phyloP scores from a whole-genome alignment of 2,329 filamentous ascomycete genomes.

The Hyphodiscus sp. region DNA sequence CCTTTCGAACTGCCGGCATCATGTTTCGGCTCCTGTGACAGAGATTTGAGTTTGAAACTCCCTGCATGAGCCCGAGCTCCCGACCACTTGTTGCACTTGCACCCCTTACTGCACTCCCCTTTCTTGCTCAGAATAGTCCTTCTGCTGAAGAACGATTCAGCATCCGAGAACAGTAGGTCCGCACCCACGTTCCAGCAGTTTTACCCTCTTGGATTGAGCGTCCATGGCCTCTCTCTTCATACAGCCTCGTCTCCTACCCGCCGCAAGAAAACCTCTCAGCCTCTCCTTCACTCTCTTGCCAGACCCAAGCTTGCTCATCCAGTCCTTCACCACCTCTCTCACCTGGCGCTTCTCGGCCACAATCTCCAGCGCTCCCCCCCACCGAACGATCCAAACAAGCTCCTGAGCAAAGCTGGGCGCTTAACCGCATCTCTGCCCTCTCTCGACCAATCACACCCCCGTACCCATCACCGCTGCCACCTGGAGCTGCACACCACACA shows the following conservation, averaged over 20 bases:
- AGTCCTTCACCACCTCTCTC: background rate
- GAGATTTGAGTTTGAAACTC: background rate
- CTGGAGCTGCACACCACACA: background rate
- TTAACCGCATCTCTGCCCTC: background rate
- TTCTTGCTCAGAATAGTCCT: background rate
- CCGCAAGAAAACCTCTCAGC: background rate
- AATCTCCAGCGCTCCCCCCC: background rate
- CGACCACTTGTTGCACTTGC: background rate
- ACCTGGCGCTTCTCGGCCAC: background rate
- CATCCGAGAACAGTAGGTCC: background rate
- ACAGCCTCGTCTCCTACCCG: too few species aligned
- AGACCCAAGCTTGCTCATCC: background rate
- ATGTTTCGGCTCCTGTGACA: background rate
- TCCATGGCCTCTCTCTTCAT: background rate
- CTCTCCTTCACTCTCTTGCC: background rate
- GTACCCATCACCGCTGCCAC: background rate
- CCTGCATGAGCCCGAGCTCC: background rate
- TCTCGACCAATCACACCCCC: background rate
- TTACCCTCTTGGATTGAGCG: background rate
- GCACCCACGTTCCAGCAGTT: background rate
- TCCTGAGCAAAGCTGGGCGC: background rate
- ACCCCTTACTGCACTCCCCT: background rate
- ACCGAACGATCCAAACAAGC: too few species aligned
- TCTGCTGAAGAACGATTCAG: background rate
- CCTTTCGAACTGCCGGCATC: background rate